phyloP scores from a whole-genome alignment of 176 grass and related monocot species.

The Stipa capillata region DNA sequence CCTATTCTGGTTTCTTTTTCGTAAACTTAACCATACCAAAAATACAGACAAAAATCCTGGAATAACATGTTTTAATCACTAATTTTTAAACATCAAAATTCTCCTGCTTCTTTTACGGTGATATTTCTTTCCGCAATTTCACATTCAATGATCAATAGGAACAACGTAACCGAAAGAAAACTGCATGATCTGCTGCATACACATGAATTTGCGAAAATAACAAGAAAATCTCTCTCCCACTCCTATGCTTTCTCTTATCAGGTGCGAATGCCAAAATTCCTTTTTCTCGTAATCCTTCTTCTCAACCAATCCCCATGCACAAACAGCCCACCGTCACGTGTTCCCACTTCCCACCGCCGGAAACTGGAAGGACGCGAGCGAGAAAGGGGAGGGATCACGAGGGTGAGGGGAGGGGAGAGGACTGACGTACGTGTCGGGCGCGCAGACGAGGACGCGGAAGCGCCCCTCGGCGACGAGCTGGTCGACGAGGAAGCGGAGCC shows the following conservation, averaged over 20 bases:
- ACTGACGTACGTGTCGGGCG: conserved; percentile 67
- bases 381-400: background rate
- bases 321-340: background rate
- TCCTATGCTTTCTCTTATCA: background rate
- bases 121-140: background rate
- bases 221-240: background rate
- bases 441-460: conserved; percentile 71
- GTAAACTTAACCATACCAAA: background rate
- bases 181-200: background rate
- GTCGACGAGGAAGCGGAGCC: conserved; percentile 78
- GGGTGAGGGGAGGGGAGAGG: background rate
- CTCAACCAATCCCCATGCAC: background rate
- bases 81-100: background rate
- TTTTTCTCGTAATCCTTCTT: background rate
- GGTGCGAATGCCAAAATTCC: background rate
- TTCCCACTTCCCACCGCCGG: background rate
- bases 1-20: background rate
- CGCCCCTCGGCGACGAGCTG: conserved; percentile 57
- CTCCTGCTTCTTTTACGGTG: background rate
- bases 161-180: background rate
- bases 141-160: background rate
- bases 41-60: background rate
- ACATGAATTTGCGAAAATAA: background rate
- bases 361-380: background rate
- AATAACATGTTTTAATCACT: background rate